Evolutionary conservation across 805 yeast species (phyloP).

Genomic region (Candida tallmaniae): DNA sequence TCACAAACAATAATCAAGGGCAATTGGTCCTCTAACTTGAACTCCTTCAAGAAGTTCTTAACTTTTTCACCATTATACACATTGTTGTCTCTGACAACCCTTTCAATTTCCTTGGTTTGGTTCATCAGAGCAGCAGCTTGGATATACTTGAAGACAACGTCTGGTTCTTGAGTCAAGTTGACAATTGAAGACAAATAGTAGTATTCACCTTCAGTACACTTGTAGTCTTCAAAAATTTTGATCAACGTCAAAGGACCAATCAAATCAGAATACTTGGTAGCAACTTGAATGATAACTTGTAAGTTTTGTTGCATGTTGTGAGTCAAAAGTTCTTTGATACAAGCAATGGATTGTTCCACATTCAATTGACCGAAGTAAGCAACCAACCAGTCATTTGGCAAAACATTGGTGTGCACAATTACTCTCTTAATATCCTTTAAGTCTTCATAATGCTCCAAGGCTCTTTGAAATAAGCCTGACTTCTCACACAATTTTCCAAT

Average conservation of each 20-base stretch:
- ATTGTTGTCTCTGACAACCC: slow-evolving; percentile 90
- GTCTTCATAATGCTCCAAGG: slow-evolving; percentile 93
- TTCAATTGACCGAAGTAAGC: slow-evolving; percentile 88
- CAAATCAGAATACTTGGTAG: slow-evolving; percentile 91
- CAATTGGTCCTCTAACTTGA: slow-evolving; percentile 87
- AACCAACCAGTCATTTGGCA: slow-evolving; percentile 93
- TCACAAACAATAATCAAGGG: slow-evolving; percentile 97
- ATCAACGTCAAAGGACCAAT: slow-evolving; percentile 83
- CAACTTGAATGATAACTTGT: slow-evolving; percentile 92
- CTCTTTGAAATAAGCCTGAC: slow-evolving; percentile 94
- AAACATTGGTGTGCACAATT: slow-evolving; percentile 75
- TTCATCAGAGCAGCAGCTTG: slow-evolving; percentile 90
- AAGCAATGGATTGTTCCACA: slow-evolving; percentile 87
- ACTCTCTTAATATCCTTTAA: slow-evolving; percentile 94
- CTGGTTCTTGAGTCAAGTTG: slow-evolving; percentile 88
- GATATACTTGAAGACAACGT: slow-evolving; percentile 93
- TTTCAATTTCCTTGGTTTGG: slow-evolving; percentile 90
- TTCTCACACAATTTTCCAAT: slow-evolving; percentile 91
- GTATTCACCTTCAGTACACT: slow-evolving; percentile 89
- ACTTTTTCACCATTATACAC: slow-evolving; percentile 97
- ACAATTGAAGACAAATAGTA: slow-evolving; percentile 92
- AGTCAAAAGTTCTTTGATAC: slow-evolving; percentile 81
- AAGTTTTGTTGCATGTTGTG: slow-evolving; percentile 76
- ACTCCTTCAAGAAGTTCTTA: slow-evolving; percentile 93
- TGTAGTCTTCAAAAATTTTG: slow-evolving; percentile 89